Percentiles rank a stretch among this genome's conserved stretches.
Evolutionary conservation across 768 basidiomycete genomes (phyloP).

Genomic region (Guyanaporus albipodus): DNA sequence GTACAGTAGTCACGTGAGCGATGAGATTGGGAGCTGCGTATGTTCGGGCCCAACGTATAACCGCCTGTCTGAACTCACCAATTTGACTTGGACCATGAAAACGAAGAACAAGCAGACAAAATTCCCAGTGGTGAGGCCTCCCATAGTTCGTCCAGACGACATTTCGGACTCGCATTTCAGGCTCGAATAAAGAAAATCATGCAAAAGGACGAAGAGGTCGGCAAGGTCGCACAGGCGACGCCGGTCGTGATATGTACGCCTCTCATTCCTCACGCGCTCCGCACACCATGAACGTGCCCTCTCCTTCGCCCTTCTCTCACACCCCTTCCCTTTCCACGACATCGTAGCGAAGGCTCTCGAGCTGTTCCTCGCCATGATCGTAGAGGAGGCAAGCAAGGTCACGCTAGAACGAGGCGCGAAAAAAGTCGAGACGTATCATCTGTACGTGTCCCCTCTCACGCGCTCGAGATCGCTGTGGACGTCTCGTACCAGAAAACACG

Average conservation of each 20-base stretch:
- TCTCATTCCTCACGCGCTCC: slow-evolving; percentile 9
- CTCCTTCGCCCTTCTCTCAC: not conserved
- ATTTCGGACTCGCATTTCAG: slow-evolving; percentile 36
- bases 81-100: slow-evolving; percentile 50
- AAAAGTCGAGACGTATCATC: slow-evolving; percentile 88
- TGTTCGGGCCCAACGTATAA: slow-evolving; percentile 2
- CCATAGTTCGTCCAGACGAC: slow-evolving; percentile 2
- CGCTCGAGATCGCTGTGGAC: not conserved
- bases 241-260: slow-evolving; percentile 93
- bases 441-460: slow-evolving; percentile 55
- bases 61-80: not conserved
- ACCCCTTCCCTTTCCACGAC: not conserved
- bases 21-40: slow-evolving; percentile 23
- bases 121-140: slow-evolving; percentile 73
- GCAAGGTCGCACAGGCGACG: slow-evolving; percentile 95
- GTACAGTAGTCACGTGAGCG: slow-evolving; percentile 24
- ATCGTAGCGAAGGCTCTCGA: slow-evolving; percentile 89
- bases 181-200: slow-evolving; percentile 99
- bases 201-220: slow-evolving; percentile 99
- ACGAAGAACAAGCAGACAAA: slow-evolving; percentile 90
- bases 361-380: slow-evolving; percentile 80
- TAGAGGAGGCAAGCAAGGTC: slow-evolving; percentile 80
- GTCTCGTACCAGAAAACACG: slow-evolving; percentile 68
- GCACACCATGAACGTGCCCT: slow-evolving; percentile 10
- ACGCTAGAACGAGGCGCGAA: slow-evolving; percentile 74